Conservation (phyloP, 225 moss, liverwort and hornwort species). For the Rhytidiadelphus loreus region DNA sequence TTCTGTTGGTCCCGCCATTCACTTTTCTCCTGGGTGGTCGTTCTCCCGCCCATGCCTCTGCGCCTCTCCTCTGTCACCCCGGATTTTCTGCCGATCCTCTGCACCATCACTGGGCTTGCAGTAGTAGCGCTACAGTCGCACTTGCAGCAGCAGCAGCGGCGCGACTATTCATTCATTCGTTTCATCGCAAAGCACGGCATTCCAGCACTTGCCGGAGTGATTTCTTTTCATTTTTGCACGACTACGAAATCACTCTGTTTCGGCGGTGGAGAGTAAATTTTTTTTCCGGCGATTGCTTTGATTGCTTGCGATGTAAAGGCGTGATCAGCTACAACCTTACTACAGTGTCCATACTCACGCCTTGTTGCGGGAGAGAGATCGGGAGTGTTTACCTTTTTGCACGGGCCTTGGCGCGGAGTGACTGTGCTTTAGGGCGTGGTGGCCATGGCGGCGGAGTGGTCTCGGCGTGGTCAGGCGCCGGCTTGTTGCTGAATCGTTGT, state of each 20-base stretch:
- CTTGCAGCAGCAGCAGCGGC: neutral
- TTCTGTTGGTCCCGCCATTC: neutral
- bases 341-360: neutral
- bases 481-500: neutral
- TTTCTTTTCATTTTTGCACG: neutral
- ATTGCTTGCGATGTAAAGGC: no score
- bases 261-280: neutral
- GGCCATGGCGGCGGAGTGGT: neutral
- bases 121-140: neutral
- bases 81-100: neutral
- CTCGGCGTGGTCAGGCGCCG: neutral
- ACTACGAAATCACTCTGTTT: neutral
- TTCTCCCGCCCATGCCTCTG: neutral
- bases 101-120: neutral
- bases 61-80: neutral
- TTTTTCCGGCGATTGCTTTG: neutral
- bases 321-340: neutral
- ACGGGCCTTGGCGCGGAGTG: neutral
- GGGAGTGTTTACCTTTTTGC: neutral
- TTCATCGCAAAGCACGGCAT: neutral
- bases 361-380: neutral
- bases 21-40: neutral
- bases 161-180: neutral
- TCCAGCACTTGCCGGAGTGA: neutral
- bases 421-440: neutral